Conservation (phyloP, 225 moss, liverwort and hornwort genomes). For the Sphagnum tenellum region DNA sequence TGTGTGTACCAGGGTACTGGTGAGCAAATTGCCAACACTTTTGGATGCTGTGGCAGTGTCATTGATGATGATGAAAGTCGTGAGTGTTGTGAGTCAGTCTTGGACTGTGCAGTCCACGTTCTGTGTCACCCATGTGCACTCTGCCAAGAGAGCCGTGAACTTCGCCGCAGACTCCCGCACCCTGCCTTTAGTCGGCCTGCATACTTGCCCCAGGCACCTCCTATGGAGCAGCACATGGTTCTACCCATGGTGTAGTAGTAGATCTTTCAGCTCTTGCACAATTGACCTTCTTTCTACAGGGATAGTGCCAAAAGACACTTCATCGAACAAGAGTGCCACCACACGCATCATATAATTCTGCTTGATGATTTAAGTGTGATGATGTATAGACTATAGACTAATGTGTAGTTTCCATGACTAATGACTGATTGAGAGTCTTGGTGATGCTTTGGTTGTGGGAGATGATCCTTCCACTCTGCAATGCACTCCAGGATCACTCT, state of each 20-base stretch:
- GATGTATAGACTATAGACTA: no score
- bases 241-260: constrained; percentile 6
- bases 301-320: no score
- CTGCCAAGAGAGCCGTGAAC: constrained; percentile 84
- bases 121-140: constrained; percentile 61
- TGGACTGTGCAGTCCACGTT: constrained; percentile 45
- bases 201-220: constrained; percentile 44
- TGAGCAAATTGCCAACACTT: constrained; percentile 18
- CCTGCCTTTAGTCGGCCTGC: constrained; percentile 33
- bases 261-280: no score
- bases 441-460: no score
- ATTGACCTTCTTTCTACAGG: no score
- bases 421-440: no score
- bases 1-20: constrained; percentile 49
- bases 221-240: constrained; percentile 47
- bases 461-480: no score
- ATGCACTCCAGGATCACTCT: no score
- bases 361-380: no score
- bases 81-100: constrained; percentile 46
- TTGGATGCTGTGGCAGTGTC: constrained; percentile 37
- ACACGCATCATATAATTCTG: no score
- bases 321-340: no score
- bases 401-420: no score
- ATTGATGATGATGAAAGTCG: constrained; percentile 40
- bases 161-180: constrained; percentile 64